Conservation (phyloP, 352 stramenopile species). For the Pythium periplocum region DNA sequence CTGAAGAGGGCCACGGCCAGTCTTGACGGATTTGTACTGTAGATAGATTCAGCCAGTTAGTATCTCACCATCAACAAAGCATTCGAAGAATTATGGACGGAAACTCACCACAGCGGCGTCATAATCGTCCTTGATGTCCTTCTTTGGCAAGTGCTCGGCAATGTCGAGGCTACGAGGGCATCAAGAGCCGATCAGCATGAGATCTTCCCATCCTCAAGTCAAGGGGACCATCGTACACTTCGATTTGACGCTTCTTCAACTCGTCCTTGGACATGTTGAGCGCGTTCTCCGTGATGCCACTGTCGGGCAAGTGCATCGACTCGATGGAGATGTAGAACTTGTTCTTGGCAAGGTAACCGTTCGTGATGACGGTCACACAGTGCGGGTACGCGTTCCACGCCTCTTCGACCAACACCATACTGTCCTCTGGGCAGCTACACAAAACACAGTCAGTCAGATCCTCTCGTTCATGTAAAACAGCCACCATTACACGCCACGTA, state of each 20-base stretch:
- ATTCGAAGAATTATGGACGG: slow-evolving; percentile 3
- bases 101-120: slow-evolving; percentile 45
- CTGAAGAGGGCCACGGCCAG: slow-evolving; percentile 56
- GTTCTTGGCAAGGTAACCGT: slow-evolving; percentile 80
- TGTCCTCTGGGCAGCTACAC: slow-evolving; percentile 72
- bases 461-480: too few species aligned
- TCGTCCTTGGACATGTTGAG: slow-evolving; percentile 62
- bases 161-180: slow-evolving; percentile 52
- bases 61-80: slow-evolving; percentile 4
- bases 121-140: slow-evolving; percentile 66
- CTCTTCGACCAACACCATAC: slow-evolving; percentile 83
- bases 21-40: slow-evolving; percentile 72
- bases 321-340: slow-evolving; percentile 88
- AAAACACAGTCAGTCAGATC: background rate
- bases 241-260: slow-evolving; percentile 67
- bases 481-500: slow-evolving; percentile 20
- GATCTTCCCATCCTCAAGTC: background rate
- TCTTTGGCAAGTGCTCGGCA: slow-evolving; percentile 67
- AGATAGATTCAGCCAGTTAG: background rate
- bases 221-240: slow-evolving; percentile 12
- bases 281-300: slow-evolving; percentile 58
- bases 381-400: slow-evolving; percentile 86
- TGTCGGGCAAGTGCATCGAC: slow-evolving; percentile 63
- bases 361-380: slow-evolving; percentile 83
- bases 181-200: background rate